Evolutionary conservation across 371 early-diverging fungal genomes (phyloP), one percentile per base, ranked within the genome.

Genomic region (Neoconidiobolus thromboides): DNA sequence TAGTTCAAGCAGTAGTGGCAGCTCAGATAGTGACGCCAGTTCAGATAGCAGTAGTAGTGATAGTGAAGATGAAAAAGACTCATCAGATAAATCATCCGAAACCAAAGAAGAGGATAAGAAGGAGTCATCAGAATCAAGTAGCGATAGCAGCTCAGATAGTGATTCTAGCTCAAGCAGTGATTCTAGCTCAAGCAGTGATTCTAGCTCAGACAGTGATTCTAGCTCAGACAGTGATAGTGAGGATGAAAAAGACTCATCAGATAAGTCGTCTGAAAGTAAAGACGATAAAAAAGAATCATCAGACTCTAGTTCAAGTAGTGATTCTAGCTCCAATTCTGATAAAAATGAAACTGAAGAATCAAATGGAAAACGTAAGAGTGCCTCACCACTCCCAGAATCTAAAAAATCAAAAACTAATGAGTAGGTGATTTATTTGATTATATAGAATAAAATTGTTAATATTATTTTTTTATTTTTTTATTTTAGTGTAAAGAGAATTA

Each of bases 31-130:
- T 51, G 56, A 56, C 10, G 50, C 66, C 12, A 52, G 59, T 46
- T 56, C 63, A 42, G 62, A 59, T 10, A 2, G 60, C 61, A n/a
- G 60, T 65, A 47, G 62, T 44, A 55, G 43, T 61, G 58, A 43
- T 49, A 63, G 63, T 39, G 61, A 65, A 43, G 42, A 65, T 60
- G 12, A 4, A 2, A 14, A 44, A 37, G 2, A 37, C 41, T 63
- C 63, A 47, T 63, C 69, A 38, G 55, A 53, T 48, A 53, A 55
- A 39, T 54, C 57, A 26, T 64, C 56, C 39, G 62, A 65, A 26
- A 62, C 68, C 51, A 63, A 65, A 9, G 51, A 39, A 7, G 60
- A 62, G 10, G 37, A 4, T 55, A 5, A 53, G 53, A 41, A 43
- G 65, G 14, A 60, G 55, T 38, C 9, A 10, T n/a, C 59, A 46